Evolutionary conservation across 371 early-diverging fungal genomes (phyloP).

Genomic region (Mucor sp.): DNA sequence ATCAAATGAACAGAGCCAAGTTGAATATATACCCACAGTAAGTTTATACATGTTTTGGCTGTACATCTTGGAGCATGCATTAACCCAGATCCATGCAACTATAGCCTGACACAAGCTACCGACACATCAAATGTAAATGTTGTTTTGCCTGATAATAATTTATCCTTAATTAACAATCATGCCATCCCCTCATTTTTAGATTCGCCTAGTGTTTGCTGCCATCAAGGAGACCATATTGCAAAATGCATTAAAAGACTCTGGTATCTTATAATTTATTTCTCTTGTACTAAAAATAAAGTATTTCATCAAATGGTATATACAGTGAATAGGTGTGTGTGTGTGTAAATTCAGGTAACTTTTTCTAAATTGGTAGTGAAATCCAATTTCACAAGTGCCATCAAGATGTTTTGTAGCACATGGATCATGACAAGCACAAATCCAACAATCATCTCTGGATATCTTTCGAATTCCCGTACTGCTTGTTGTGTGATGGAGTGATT

Average conservation of each 20-base stretch:
- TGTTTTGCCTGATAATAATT: neutral
- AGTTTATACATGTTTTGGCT: neutral
- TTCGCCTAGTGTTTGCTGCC: conserved; percentile 67
- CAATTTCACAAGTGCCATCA: conserved; percentile 67
- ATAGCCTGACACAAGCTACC: conserved; percentile 77
- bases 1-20: conserved; percentile 73
- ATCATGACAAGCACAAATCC: conserved; percentile 70
- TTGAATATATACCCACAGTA: conserved; percentile 83
- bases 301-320: neutral
- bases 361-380: conserved; percentile 38
- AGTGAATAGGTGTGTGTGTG: neutral
- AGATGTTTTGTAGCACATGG: conserved; percentile 73
- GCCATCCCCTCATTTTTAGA: neutral
- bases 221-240: conserved; percentile 80
- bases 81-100: no score
- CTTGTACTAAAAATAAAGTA: neutral
- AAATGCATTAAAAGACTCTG: conserved; percentile 68
- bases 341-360: neutral
- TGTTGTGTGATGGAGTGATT: conserved; percentile 60
- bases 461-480: conserved; percentile 64
- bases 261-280: conserved; percentile 53
- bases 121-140: conserved; percentile 9
- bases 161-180: neutral
- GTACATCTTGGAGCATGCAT: no score
- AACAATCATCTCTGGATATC: conserved; percentile 69